These are phyloP conservation scores for Corniculantispora saksenae DNA, from an alignment of 2,329 filamentous ascomycete genomes.

Conservation along the genomic window DNA sequence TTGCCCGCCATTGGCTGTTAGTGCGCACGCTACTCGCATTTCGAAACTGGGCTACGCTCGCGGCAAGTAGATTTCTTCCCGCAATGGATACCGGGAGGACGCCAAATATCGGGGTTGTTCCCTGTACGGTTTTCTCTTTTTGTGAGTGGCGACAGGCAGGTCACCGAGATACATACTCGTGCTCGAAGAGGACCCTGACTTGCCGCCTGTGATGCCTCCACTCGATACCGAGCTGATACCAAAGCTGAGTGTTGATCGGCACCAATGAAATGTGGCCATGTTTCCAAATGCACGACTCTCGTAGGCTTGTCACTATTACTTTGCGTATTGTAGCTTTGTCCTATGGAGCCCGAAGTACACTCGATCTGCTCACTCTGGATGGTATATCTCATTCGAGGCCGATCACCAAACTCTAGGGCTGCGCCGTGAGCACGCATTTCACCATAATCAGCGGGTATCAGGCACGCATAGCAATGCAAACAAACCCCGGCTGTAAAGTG, in stretches of 20 bases:
- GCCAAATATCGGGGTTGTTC: constrained; percentile 3
- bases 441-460: background rate
- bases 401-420: background rate
- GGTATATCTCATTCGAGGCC: background rate
- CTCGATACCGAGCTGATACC: background rate
- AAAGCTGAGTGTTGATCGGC: background rate
- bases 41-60: background rate
- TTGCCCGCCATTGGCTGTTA: background rate
- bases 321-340: background rate
- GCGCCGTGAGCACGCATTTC: background rate
- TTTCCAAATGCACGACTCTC: background rate
- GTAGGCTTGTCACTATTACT: background rate
- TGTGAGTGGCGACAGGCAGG: no score
- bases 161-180: constrained; percentile 9
- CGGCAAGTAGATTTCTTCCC: constrained; percentile 11
- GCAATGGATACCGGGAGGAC: background rate
- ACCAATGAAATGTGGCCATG: background rate
- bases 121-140: background rate
- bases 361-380: background rate
- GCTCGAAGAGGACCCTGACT: background rate
- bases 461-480: background rate
- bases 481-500: background rate
- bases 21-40: background rate
- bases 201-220: background rate
- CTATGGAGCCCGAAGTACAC: background rate